Base-by-base conservation (phyloP, 192 early-diverging fungal species). In the Gorgonomyces haynaldii region DNA sequence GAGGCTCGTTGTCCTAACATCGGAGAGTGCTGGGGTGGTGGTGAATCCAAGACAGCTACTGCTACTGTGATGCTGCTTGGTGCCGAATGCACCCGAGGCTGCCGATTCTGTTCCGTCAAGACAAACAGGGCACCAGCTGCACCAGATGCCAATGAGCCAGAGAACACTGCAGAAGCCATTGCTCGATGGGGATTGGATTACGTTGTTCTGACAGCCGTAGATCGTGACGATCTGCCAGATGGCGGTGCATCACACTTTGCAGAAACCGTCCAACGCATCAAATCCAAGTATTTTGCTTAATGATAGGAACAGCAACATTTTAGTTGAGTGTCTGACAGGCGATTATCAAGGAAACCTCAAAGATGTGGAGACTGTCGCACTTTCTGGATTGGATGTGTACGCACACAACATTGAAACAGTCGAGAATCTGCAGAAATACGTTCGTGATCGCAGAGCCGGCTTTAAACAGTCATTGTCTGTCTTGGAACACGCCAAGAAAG, bases 11-110 rank as follows among this genome's bases (percentile, higher is more conserved):
- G 94, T 63, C 94, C 94, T 21, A 98, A 98, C 65, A 91, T 98
- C 64, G 86, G 91, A 30, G 94, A 98, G 60, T 98, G 94, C 70
- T 98, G 94, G 94, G 91, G 91, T 49, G 92, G 91, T 24, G 90
- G 90, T 46, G 87, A 93, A 61, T 81, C 87, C 59, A 76, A 84
- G 31, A 95, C 89, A 16, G 91, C 94, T 1, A 98, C 94, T 1
- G 94, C 94, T 0, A 98, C 94, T 5, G 94, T 98, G 47, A 98
- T 93, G 88, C 74, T 97, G 55, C 94, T 98, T 90, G 94, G 94
- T 43, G 90, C 92, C 56, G 88, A 90, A 60, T 98, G 94, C 66
- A 98, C 94, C 3, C 78, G 94, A 45, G 94, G 91, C 0, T 98
- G 94, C 66, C 72, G 94, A 34, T 98, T 98, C 74, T 98, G 94